These are phyloP conservation scores for Kwoniella mangroviensis DNA, from an alignment of 768 basidiomycete species.

Conservation along the genomic window DNA sequence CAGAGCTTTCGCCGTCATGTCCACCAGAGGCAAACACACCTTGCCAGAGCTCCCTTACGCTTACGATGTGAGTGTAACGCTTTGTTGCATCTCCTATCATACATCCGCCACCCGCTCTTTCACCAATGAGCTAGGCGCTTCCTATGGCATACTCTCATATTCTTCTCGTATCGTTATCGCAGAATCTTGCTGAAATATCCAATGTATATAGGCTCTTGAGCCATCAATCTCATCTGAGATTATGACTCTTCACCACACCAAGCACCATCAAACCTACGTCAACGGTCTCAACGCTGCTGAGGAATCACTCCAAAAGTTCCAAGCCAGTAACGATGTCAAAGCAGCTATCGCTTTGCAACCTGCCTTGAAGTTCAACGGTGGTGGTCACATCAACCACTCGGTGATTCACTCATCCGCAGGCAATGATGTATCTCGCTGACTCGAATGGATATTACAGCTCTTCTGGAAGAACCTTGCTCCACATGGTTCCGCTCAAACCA, in stretches of 20 bases:
- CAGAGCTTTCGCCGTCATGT: constrained; percentile 20
- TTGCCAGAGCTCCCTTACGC: constrained; percentile 76
- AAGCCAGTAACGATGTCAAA: constrained; percentile 64
- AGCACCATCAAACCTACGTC: constrained; percentile 95
- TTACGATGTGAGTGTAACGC: constrained; percentile 67
- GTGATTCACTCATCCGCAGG: constrained; percentile 21
- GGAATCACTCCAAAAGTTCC: constrained; percentile 67
- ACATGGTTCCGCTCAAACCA: constrained; percentile 64
- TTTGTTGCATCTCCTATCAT: neutral
- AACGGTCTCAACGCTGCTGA: constrained; percentile 91
- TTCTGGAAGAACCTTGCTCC: constrained; percentile 96
- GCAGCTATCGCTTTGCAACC: constrained; percentile 85
- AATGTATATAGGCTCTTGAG: constrained; percentile 69
- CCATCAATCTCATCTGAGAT: constrained; percentile 90
- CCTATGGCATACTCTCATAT: neutral
- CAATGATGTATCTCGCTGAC: neutral
- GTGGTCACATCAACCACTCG: constrained; percentile 68
- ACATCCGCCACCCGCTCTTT: neutral
- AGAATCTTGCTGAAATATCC: neutral
- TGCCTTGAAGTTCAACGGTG: constrained; percentile 94
- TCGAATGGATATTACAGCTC: constrained; percentile 60
- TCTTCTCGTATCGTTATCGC: neutral
- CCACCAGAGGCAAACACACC: constrained; percentile 65
- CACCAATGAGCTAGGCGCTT: neutral
- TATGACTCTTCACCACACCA: constrained; percentile 92